Percentiles rank a stretch among this genome's conserved stretches.
These are phyloP conservation scores for Skeletonema tropicum DNA, from an alignment of 108 stramenopile genomes.

Conservation along the genomic window DNA sequence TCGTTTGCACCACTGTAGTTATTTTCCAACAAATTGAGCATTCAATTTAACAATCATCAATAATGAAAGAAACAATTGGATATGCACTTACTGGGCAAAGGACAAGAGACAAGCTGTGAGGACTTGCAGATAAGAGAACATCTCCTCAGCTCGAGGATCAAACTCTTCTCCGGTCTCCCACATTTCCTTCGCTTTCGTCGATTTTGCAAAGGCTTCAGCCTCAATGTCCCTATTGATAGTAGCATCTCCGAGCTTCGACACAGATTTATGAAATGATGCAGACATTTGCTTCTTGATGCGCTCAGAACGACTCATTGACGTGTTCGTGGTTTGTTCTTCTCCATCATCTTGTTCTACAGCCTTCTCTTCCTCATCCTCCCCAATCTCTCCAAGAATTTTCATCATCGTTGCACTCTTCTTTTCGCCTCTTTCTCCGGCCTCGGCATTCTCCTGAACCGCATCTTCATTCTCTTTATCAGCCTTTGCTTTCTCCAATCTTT, in stretches of 20 bases:
- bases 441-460: neutral
- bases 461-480: slow-evolving; percentile 11
- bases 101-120: slow-evolving; percentile 72
- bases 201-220: slow-evolving; percentile 33
- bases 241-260: neutral
- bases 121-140: slow-evolving; percentile 72
- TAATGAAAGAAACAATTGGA: too few relatives aligned
- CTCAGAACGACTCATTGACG: neutral
- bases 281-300: neutral
- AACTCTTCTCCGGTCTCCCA: slow-evolving; percentile 59
- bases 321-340: neutral
- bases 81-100: slow-evolving; percentile 54
- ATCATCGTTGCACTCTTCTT: slow-evolving; percentile 4
- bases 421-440: neutral
- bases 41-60: too few relatives aligned
- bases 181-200: slow-evolving; percentile 43
- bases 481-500: neutral
- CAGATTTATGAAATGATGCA: neutral
- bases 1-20: slow-evolving; percentile 64
- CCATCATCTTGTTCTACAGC: neutral
- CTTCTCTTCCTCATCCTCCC: slow-evolving; percentile 4
- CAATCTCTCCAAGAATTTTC: slow-evolving; percentile 1
- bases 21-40: too few relatives aligned
- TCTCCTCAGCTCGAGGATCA: slow-evolving; percentile 52
- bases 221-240: slow-evolving; percentile 30